Conservation (phyloP, 768 basidiomycete species). For the Crepidotus variabilis region DNA sequence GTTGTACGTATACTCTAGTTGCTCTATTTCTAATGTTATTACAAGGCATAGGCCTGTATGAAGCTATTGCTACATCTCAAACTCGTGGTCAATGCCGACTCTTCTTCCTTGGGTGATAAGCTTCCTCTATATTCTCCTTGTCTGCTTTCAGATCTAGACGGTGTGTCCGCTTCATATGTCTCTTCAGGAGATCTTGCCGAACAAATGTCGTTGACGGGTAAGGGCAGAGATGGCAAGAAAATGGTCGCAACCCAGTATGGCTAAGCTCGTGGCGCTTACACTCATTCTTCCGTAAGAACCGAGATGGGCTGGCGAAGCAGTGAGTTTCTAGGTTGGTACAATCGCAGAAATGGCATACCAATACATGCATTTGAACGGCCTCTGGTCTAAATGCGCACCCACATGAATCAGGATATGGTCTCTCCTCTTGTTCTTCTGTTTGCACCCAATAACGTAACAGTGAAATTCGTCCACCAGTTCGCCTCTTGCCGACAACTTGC, state of each 20-base stretch:
- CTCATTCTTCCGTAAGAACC: conserved; percentile 73
- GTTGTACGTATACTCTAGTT: not conserved
- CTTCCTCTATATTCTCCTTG: conserved; percentile 20
- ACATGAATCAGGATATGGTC: conserved; percentile 77
- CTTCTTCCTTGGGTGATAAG: conserved; percentile 19
- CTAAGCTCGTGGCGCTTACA: conserved; percentile 72
- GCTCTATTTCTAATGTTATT: not conserved
- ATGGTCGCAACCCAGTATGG: conserved; percentile 58
- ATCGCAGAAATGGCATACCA: conserved; percentile 43
- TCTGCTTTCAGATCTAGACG: conserved; percentile 30
- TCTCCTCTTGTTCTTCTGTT: conserved; percentile 64
- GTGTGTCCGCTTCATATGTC: conserved; percentile 62
- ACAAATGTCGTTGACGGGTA: conserved; percentile 48
- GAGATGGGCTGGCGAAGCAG: conserved; percentile 40
- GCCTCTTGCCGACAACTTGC: conserved; percentile 56
- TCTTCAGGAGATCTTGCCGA: conserved; percentile 64
- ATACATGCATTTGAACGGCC: conserved; percentile 58
- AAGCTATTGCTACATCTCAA: not conserved
- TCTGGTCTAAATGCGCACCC: conserved; percentile 66
- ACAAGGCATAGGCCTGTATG: not conserved
- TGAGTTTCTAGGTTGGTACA: conserved; percentile 1
- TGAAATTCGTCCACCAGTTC: conserved; percentile 57
- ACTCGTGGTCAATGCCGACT: conserved; percentile 10
- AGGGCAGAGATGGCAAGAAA: conserved; percentile 52
- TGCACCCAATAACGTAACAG: conserved; percentile 65